A percentile compares a stretch with the other conserved stretches of the same genome.
phyloP scores from a whole-genome alignment of 2,329 filamentous ascomycete species.

The Aspergillus latus region DNA sequence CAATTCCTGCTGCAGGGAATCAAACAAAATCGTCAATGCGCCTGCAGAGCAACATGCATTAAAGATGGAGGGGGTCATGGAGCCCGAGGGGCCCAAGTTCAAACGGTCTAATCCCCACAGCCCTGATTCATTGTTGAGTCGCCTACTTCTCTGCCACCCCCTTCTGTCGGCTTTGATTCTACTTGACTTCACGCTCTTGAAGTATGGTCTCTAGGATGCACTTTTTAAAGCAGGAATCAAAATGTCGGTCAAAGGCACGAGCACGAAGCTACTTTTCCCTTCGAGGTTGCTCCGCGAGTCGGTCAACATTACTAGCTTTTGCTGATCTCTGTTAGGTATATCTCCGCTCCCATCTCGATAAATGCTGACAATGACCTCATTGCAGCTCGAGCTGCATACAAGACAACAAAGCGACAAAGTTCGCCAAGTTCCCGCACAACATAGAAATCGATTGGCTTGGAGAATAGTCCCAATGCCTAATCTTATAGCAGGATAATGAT shows the following conservation, averaged over 20 bases:
- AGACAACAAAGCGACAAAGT: background rate
- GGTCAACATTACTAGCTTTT: constrained; percentile 6
- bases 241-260: background rate
- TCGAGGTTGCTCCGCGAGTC: background rate
- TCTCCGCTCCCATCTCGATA: background rate
- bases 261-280: background rate
- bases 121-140: background rate
- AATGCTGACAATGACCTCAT: constrained; percentile 15
- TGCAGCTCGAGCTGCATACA: background rate
- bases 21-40: constrained; percentile 20
- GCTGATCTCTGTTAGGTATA: constrained; percentile 11
- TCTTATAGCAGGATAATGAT: background rate
- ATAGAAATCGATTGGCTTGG: background rate
- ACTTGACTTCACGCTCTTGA: background rate
- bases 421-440: background rate
- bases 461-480: background rate
- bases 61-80: constrained; percentile 20
- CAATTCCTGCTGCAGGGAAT: constrained; percentile 10
- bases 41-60: constrained; percentile 18
- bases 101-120: background rate
- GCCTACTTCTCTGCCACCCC: background rate
- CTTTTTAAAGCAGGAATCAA: background rate
- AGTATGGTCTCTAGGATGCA: background rate
- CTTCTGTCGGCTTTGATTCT: background rate
- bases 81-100: constrained; percentile 9